phyloP scores from a whole-genome alignment of 2,329 filamentous ascomycete species.

The Colletotrichum sansevieriae region DNA sequence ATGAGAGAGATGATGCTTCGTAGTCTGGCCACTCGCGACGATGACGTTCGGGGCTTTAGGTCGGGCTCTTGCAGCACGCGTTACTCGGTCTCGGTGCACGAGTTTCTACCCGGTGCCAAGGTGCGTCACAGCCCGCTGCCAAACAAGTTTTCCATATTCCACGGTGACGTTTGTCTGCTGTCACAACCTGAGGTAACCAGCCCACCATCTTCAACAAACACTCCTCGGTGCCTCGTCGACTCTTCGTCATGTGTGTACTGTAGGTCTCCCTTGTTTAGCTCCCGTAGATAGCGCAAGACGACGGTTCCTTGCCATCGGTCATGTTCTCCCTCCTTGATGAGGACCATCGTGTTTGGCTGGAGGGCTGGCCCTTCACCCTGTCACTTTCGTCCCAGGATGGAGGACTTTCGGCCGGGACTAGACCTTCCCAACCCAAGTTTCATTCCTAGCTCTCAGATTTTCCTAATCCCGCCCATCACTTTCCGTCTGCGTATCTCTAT shows the following conservation, averaged over 20 bases:
- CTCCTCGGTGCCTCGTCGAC: not conserved
- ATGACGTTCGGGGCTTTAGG: not conserved
- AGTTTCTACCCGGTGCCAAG: too few relatives aligned
- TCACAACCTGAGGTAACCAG: not conserved
- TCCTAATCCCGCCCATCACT: too few relatives aligned
- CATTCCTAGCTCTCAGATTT: too few relatives aligned
- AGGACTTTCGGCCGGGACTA: too few relatives aligned
- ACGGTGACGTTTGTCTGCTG: too few relatives aligned
- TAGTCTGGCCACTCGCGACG: conserved; percentile 6
- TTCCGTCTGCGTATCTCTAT: too few relatives aligned
- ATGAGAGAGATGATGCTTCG: not conserved
- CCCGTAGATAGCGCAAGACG: not conserved
- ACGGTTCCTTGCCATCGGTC: not conserved
- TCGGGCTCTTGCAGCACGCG: conserved; percentile 4
- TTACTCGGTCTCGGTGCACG: conserved; percentile 12
- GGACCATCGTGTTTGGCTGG: not conserved
- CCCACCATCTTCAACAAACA: not conserved
- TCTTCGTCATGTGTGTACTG: not conserved
- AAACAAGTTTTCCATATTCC: too few relatives aligned
- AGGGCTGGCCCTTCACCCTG: too few relatives aligned
- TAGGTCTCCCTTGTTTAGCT: conserved; percentile 7
- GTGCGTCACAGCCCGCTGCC: too few relatives aligned
- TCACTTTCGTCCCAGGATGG: too few relatives aligned
- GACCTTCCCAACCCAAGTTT: too few relatives aligned
- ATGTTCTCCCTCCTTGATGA: not conserved